Evolutionary conservation across 2,329 filamentous ascomycete genomes (phyloP).

Genomic region (Didymella glomerata): DNA sequence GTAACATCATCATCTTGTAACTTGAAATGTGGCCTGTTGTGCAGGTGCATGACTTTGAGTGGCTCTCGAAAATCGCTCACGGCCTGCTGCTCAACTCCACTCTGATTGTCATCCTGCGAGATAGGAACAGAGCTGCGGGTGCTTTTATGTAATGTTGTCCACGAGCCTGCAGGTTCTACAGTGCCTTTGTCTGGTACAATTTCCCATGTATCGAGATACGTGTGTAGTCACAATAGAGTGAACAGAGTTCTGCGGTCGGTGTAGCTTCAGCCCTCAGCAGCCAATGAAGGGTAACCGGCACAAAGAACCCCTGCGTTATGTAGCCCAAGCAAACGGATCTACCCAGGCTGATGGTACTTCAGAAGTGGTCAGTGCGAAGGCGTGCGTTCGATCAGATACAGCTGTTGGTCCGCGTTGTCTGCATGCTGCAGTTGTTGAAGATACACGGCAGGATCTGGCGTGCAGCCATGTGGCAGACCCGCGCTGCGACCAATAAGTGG

Average conservation of each 20-base stretch:
- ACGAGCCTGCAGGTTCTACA: not conserved
- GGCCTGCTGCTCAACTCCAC: constrained; percentile 9
- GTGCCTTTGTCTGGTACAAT: not conserved
- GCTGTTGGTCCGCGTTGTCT: constrained; percentile 9
- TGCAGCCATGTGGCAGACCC: constrained; percentile 14
- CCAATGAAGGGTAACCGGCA: constrained; percentile 21
- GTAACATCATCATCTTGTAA: not conserved
- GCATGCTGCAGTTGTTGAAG: constrained; percentile 11
- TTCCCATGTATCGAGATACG: not conserved
- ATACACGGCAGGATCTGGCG: constrained; percentile 8
- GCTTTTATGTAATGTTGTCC: not conserved
- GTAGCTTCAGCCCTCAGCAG: constrained; percentile 9
- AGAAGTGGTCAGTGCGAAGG: constrained; percentile 16
- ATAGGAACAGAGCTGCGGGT: constrained; percentile 5
- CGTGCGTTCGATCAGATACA: constrained; percentile 3
- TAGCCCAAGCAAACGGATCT: constrained; percentile 19
- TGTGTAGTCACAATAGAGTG: constrained; percentile 21
- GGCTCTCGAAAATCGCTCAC: constrained; percentile 23
- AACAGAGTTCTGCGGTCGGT: constrained; percentile 21
- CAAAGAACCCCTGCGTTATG: constrained; percentile 17
- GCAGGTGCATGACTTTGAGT: constrained; percentile 8
- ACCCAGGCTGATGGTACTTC: constrained; percentile 16
- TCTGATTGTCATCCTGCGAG: constrained; percentile 10
- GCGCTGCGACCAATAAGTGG: constrained; percentile 7
- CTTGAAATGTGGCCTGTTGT: not conserved